Conservation (phyloP, 2,329 filamentous ascomycete genomes). For the Exserohilum turcica region DNA sequence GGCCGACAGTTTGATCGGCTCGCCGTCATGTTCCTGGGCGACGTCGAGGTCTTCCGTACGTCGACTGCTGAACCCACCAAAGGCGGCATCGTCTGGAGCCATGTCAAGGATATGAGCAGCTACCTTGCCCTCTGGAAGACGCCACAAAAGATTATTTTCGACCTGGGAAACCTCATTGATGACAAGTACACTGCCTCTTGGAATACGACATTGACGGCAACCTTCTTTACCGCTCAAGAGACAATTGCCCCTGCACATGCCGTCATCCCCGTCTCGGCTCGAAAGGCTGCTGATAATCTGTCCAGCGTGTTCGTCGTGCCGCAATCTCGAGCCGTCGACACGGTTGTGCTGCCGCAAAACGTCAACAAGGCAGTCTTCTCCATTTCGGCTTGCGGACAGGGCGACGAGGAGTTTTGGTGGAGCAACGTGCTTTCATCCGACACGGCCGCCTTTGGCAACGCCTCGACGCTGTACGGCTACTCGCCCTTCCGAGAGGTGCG, state of each 20-base stretch:
- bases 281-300: constrained; percentile 55
- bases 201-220: constrained; percentile 75
- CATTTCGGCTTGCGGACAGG: constrained; percentile 77
- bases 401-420: constrained; percentile 85
- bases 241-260: constrained; percentile 60
- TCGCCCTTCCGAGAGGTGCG: constrained; percentile 81
- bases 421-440: constrained; percentile 72
- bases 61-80: constrained; percentile 79
- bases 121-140: constrained; percentile 71
- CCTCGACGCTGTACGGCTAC: constrained; percentile 66
- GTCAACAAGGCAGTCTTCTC: constrained; percentile 72
- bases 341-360: constrained; percentile 68
- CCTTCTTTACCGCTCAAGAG: constrained; percentile 65
- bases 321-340: constrained; percentile 62
- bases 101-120: constrained; percentile 77
- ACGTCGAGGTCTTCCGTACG: constrained; percentile 81
- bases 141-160: constrained; percentile 77
- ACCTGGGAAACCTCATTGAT: constrained; percentile 72
- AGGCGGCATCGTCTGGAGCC: constrained; percentile 75
- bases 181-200: constrained; percentile 73
- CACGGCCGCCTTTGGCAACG: constrained; percentile 62
- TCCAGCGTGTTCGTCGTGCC: constrained; percentile 73
- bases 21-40: constrained; percentile 74
- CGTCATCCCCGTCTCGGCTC: constrained; percentile 69
- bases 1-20: constrained; percentile 79